Base-by-base conservation (phyloP, 2,329 filamentous ascomycete species). In the Aureobasidium mangrovei region DNA sequence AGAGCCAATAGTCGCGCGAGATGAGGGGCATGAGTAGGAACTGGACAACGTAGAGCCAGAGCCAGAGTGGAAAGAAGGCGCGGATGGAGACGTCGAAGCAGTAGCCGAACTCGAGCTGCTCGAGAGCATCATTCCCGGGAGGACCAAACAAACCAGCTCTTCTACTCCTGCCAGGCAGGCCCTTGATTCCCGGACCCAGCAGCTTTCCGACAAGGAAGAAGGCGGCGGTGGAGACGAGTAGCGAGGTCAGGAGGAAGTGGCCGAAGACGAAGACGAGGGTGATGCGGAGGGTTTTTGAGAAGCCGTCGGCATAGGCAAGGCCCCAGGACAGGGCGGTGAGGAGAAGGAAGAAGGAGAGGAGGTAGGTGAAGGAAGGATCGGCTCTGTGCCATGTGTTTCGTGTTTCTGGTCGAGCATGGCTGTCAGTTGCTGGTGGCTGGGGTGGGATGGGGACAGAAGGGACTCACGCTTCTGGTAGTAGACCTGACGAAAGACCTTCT, bases 381-480 rank as follows among this genome's bases (percentile, higher is more conserved):
- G 83, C 80, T 54, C 81, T 78, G 63, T 85, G 83, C 76, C 82
- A 85, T 59, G 81, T 83, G 65, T 85, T 84, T 67, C 84, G 83
- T 38, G 82, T 85, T 77, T 85, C 61, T 65, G 54, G 7, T 33
- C 32, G 32, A 12, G 32, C 18, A 18, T 18, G 10, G n/a, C 10
- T 4, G 43, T 54, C 18, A 56, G 52, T 52, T 28, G 56, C 36
- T 53, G 41, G 12, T 32, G 18, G 10, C 29, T 57, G n/a, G 44
- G 47, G 39, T 31, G 29, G 8, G 35, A 10, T 26, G 18, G 42
- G 6, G 38, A 27, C 27, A 2, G 27, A 10, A n/a, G 35, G 35
- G 7, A 24, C 56, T 28, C 60, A 65, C 64, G 67, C 64, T 68
- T 69, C 69, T 85, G 82, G 63, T 85, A 84, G 67, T 85, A 85